A percentile compares a stretch with the other conserved stretches of the same genome.
phyloP scores from a whole-genome alignment of 768 basidiomycete genomes.

The Amanita pseudoporphyria region DNA sequence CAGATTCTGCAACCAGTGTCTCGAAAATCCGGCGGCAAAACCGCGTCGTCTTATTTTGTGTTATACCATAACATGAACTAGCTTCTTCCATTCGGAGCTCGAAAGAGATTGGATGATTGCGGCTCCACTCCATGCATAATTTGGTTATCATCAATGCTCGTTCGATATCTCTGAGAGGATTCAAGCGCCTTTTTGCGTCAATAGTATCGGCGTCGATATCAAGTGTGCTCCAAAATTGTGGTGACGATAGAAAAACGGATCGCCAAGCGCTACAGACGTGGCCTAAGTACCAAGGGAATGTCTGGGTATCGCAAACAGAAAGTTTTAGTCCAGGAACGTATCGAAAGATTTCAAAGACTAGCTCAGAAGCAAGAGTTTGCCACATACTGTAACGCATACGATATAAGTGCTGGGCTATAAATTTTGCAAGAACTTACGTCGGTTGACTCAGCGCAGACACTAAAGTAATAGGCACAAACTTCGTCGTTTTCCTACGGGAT shows the following conservation, averaged over 20 bases:
- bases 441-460: too few species aligned
- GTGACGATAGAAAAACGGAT: neutral
- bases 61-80: too few species aligned
- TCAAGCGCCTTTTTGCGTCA: neutral
- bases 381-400: too few species aligned
- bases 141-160: neutral
- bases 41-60: neutral
- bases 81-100: neutral
- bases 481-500: too few species aligned
- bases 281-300: constrained; percentile 2
- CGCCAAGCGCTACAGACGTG: constrained; percentile 1
- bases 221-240: neutral
- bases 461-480: too few species aligned
- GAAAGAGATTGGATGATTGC: neutral
- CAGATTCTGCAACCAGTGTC: neutral
- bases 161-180: neutral
- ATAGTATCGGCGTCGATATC: neutral
- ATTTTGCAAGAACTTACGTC: too few species aligned
- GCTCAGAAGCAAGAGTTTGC: too few species aligned
- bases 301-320: too few species aligned
- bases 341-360: too few species aligned
- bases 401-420: too few species aligned
- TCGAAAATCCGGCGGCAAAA: neutral
- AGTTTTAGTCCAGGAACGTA: too few species aligned
- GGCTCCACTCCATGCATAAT: neutral